Conservation (phyloP, 805 yeast genomes). For the Crinitomyces ghanaensis region DNA sequence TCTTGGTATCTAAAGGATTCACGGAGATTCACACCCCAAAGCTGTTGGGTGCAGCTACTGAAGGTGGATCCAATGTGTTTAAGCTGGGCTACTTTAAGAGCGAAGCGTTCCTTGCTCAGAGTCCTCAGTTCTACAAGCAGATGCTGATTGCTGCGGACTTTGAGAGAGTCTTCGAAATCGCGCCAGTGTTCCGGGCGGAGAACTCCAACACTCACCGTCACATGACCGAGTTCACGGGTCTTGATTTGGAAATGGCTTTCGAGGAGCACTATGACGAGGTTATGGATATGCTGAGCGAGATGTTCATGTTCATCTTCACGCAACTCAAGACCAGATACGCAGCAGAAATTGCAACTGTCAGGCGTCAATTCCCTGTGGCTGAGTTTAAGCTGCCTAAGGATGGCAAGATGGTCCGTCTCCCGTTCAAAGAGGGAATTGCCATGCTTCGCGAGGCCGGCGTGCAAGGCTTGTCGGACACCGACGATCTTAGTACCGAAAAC, state of each 20-base stretch:
- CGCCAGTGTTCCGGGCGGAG: constrained; percentile 98
- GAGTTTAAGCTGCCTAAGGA: constrained; percentile 90
- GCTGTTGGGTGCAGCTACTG: constrained; percentile 88
- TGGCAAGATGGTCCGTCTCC: constrained; percentile 85
- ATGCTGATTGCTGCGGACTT: constrained; percentile 97
- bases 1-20: constrained; percentile 53
- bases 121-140: constrained; percentile 97
- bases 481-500: constrained; percentile 86
- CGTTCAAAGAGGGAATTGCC: constrained; percentile 83
- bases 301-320: constrained; percentile 80
- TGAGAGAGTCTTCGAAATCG: constrained; percentile 91
- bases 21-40: constrained; percentile 95
- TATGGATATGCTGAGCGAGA: constrained; percentile 45
- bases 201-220: constrained; percentile 99
- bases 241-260: constrained; percentile 95
- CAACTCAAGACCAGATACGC: constrained; percentile 72
- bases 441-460: constrained; percentile 81
- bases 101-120: constrained; percentile 90
- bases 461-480: constrained; percentile 64
- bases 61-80: constrained; percentile 96
- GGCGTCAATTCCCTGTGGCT: constrained; percentile 94
- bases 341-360: constrained; percentile 75
- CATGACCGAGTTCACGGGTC: constrained; percentile 96
- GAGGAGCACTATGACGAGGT: constrained; percentile 98
- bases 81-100: constrained; percentile 88